Base-by-base conservation (phyloP, 306 rosid species). In the Geum urbanum region DNA sequence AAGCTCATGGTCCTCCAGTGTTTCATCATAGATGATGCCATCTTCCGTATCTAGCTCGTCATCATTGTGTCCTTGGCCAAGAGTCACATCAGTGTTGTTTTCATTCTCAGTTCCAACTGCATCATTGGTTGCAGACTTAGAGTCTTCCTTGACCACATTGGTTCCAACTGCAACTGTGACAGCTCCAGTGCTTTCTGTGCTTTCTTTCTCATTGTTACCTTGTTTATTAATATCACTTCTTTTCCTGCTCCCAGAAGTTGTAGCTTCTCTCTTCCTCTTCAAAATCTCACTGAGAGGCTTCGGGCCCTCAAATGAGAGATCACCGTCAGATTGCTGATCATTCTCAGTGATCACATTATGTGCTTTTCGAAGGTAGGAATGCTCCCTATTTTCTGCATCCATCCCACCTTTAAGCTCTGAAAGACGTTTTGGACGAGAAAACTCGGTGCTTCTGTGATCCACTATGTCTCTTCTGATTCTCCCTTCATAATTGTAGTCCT, bases 271-370 rank as follows among this genome's bases (percentile, higher is more conserved):
- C 81, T 94, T 94, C 77, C 78, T 86, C 84, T 86, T 94, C 76
- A 94, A 82, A 81, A 94, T 94, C 77, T 94, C 98, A 51, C 95
- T 88, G 1, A 94, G 98, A 80, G 98, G 90, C 78, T 79, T 94
- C 18, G 98, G 98, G 63, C 96, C 98, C 19, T 90, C 90, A 76
- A 94, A 94, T 24, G 81, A 80, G 60, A 85, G 46, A 72, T 82
- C 84, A 22, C 81, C 90, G 40, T 83, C 94, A 13, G 81, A 67
- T 60, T 63, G 94, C 44, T 79, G 86, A 60, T 64, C 47, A 50
- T 75, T 82, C 68, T 77, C 82, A 4, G 44, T 44, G 45, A 18
- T 60, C 69, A 73, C 62, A 71, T 74, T 82, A 61, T 80, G 88
- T 62, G 94, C 75, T 79, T 80, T 90, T 62, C 91, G 85, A 32